Conservation (phyloP, 2,329 filamentous ascomycete genomes). For the Lizonia empirigonia region DNA sequence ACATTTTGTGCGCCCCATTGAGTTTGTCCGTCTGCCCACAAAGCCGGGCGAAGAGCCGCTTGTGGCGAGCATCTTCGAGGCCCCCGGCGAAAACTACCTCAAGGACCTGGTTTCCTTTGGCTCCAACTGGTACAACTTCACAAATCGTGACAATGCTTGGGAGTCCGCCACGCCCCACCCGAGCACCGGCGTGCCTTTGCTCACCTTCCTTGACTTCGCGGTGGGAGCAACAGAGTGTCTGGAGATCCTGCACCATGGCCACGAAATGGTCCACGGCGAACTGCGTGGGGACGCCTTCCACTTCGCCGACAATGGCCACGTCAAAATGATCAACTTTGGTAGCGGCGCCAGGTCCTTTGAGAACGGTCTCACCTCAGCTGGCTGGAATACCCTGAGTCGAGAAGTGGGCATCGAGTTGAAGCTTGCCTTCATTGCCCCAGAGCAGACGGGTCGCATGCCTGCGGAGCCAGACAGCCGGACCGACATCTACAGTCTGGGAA, state of each 20-base stretch:
- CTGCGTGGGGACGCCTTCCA: constrained; percentile 91
- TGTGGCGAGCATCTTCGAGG: constrained; percentile 80
- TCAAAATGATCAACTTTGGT: constrained; percentile 84
- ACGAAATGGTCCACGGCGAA: constrained; percentile 87
- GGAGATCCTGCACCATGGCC: constrained; percentile 87
- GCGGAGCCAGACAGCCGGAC: constrained; percentile 86
- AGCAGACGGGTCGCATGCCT: constrained; percentile 91
- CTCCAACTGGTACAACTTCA: constrained; percentile 57
- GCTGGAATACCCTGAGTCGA: constrained; percentile 82
- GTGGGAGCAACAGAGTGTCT: constrained; percentile 85
- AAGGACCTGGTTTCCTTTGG: constrained; percentile 75
- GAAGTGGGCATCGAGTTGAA: constrained; percentile 88
- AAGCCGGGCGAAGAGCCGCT: constrained; percentile 74
- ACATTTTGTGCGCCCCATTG: constrained; percentile 81
- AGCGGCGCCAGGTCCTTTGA: constrained; percentile 88
- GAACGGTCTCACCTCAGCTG: constrained; percentile 80
- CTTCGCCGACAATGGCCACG: constrained; percentile 74
- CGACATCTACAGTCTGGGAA: constrained; percentile 90
- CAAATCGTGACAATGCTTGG: constrained; percentile 22
- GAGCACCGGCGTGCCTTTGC: constrained; percentile 68
- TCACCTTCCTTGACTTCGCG: constrained; percentile 86
- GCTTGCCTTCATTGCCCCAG: constrained; percentile 88
- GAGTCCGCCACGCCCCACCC: constrained; percentile 20
- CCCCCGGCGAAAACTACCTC: constrained; percentile 76
- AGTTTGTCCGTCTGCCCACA: constrained; percentile 73